Base-by-base conservation (phyloP, 768 basidiomycete species). In the Saitozyma podzolica region DNA sequence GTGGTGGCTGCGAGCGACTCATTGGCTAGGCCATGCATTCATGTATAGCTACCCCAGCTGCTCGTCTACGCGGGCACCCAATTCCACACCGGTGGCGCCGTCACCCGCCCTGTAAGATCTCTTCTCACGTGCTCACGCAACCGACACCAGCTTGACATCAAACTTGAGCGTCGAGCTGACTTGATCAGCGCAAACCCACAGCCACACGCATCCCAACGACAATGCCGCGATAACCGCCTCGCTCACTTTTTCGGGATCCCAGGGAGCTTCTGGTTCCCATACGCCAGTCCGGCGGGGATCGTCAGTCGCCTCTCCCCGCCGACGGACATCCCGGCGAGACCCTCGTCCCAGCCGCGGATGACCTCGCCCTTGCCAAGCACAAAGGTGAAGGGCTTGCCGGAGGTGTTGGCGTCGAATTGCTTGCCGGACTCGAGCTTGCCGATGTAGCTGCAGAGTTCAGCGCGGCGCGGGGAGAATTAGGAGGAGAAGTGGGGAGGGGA, bases 281-380 rank as follows among this genome's bases (percentile, higher is more conserved):
- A 82, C 4, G 81, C 81, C 59, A 82, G 62, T 10, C 71, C 62
- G 54, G 81, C 70, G 43, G 76, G 77, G 66, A 74, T 73, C 66
- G 75, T 86, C 67, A 98, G 82, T 61, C 86, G 81, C 55, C 95
- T 86, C 80, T 97, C 93, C 37, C 94, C 93, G 50, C 83, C 83
- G 47, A 88, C 86, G 70, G 90, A 88, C 93, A 98, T 96, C 41
- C 95, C 95, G 40, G 83, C 87, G 59, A 97, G 83, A 47, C 94
- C 95, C 73, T 90, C 83, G 70, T 97, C 95, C 93, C 94, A 96
- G 51, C 80, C 78, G 56, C 57, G 58, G 80, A 98, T 96, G 56
- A 98, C 95, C 76, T 95, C 89, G 29, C 91, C 91, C 62, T 85
- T 82, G 43, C 94, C 95, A 20, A 98, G 84, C 40, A 80, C 84